Evolutionary conservation across 1,139 yeast species (phyloP), one percentile per base, ranked within the genome.

Genomic region (Wickerhamomyces sp.): DNA sequence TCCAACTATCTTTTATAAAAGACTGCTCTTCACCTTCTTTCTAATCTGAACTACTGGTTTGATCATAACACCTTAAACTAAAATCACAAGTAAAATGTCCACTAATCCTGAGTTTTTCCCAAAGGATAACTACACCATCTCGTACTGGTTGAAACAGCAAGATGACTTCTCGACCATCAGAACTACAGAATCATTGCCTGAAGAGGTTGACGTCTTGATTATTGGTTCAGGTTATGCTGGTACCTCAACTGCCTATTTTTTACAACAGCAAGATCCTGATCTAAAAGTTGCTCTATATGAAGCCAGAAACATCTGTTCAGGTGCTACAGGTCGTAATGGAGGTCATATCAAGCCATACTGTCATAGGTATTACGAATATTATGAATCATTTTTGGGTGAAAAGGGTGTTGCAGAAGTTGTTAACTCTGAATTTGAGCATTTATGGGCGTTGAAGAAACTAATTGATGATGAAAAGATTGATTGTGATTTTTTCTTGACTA

Each of bases 271-370:
- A 38, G 47, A 49, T 34, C 61, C 55, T 6, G 36, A 44, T 1
- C 44, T 60, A 29, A 53, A 56, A 7, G 57, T 69, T 7, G 63
- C 66, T 8, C 48, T 73, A 51, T 55, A 69, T 18, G 78, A 73
- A 45, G 75, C 76, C 3, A 61, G 76, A 45, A 68, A 67, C 40
- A 53, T 63, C 8, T 69, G 74, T 43, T 67, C 75, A 2, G 77
- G 77, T 27, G 78, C 78, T 10, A 69, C 75, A 5, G 78, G 77
- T 10, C 59, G 78, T 44, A 73, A 73, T 45, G 78, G 78, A 29
- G 78, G 78, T 2, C 78, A 73, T 53, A 51, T 73, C 39, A 68
- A 70, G 36, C 73, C 75, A 9, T 64, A 61, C 45, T 62, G 59
- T 39, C 64, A 65, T 38, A 51, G 62, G 39, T 48, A 54, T 30